Evolutionary conservation across 805 yeast genomes (phyloP), one percentile per base, ranked within the genome.

Genomic region (Metschnikowia amazonensis): DNA sequence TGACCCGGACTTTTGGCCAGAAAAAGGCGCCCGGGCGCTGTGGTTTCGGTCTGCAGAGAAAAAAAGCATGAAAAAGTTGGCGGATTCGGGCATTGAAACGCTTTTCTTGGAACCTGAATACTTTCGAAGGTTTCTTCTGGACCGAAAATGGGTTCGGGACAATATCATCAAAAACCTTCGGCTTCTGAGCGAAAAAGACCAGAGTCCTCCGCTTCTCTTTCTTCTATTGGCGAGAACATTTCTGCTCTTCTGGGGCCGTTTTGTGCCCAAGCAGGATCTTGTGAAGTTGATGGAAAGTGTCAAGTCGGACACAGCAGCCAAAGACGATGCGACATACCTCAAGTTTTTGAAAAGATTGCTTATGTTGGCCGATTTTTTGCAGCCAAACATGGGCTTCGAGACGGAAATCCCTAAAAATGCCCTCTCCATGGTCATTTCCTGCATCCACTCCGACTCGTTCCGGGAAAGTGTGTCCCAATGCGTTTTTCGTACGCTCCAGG

Each of bases 1-100:
- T 20, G 41, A 37, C 18, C 41, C 41, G n/a, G 32, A 28, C 20
- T 37, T n/a, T 23, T 37, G 41, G 41, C 9, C n/a, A 5, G 32
- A 37, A 16, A 28, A 29, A n/a, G 41, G 41, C 10, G 7, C 32
- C 23, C 8, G 24, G 17, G 28, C 33, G 8, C 25, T 14, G 31
- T 37, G 41, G 41, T 37, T 37, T 18, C 33, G 32, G 18, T 3
- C 20, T 6, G 25, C n/a, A 16, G 29, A 27, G 20, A 21, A 18
- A n/a, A 27, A 27, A 37, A n/a, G 41, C 33, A 37, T 37, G 33
- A 18, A 37, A 25, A 18, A 13, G 3, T 37, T 37, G 33, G 17
- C 32, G 8, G 41, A 37, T 10, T 8, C 17, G n/a, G 32, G 32
- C 13, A 18, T 37, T 11, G 25, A 27, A 20, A 37, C 41, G 25